Evolutionary conservation across 441 rosid species (phyloP), one percentile per base, ranked within the genome.

Genomic region (Euphorbia celastroides): DNA sequence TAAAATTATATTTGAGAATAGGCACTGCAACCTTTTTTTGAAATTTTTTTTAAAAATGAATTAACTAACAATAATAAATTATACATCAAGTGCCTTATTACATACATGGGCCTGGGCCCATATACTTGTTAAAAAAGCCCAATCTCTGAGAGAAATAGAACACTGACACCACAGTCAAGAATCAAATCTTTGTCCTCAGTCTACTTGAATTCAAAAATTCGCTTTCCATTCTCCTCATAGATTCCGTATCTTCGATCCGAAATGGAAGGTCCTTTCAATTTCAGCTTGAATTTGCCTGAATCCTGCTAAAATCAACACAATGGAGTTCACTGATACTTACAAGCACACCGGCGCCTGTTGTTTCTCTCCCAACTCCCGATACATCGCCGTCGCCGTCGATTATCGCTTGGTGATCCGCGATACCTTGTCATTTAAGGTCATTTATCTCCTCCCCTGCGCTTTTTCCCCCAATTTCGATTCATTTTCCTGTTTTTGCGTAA

Each of bases 311-410:
- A 20, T 65, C 50, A 22, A 6, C 31, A 51, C 28, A 76, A 93
- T 93, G 98, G 97, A 93, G 80, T 93, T 93, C 68, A 93, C 98
- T 1, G 98, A 87, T 26, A 72, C 98, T 66, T 86, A 83, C 74
- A 85, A 88, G 74, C 98, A 83, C 69, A 83, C 97, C 19, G 98
- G 97, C 48, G 92, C 96, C 41, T 88, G 87, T 69, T 86, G 88
- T 70, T 93, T 93, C 78, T 93, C 99, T 9, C 96, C 99, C 44
- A 85, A 93, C 82, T 74, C 95, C 63, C 92, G 95, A 51, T 93
- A 83, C 83, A 73, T 93, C 46, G 97, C 99, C 68, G 88, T 88
- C 70, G 95, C 96, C 22, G 90, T 82, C n/a, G 95, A 88, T 74
- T 91, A 89, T 41, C 96, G 97, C 50, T 87, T 93, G 65, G 97